Evolutionary conservation across 805 yeast species (phyloP).

Genomic region (Schwanniomyces sp.): DNA sequence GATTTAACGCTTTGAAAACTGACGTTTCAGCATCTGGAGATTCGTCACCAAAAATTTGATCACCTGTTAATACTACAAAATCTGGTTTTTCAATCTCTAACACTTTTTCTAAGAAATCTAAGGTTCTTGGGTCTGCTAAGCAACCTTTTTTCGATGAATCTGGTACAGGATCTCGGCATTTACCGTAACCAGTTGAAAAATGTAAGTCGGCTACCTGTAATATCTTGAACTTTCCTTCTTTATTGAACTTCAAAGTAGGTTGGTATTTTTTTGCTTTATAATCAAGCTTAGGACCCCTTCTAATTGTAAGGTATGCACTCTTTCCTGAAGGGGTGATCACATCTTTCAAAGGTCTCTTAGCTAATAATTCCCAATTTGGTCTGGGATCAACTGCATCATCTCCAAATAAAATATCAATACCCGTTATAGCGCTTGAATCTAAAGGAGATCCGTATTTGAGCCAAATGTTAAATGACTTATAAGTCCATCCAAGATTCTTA

Average conservation of each 20-base stretch:
- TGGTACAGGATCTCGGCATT: constrained; percentile 75
- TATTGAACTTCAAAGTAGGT: constrained; percentile 34
- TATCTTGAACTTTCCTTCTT: constrained; percentile 64
- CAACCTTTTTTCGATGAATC: constrained; percentile 50
- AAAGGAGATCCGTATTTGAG: constrained; percentile 47
- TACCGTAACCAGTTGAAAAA: constrained; percentile 80
- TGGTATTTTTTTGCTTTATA: constrained; percentile 22
- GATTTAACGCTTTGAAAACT: constrained; percentile 70
- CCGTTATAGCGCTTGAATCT: constrained; percentile 45
- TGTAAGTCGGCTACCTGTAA: constrained; percentile 92
- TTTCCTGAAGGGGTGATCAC: constrained; percentile 17
- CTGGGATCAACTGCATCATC: constrained; percentile 75
- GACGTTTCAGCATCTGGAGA: constrained; percentile 84
- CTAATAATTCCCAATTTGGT: constrained; percentile 57
- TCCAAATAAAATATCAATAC: constrained; percentile 72
- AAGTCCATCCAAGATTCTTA: constrained; percentile 45
- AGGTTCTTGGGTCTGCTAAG: constrained; percentile 75
- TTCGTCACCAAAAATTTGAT: constrained; percentile 80
- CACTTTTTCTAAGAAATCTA: constrained; percentile 57
- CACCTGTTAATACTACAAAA: constrained; percentile 85
- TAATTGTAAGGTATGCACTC: constrained; percentile 29
- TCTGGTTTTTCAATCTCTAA: constrained; percentile 81
- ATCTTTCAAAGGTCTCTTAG: constrained; percentile 18
- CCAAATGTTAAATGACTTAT: constrained; percentile 57
- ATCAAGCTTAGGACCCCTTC: constrained; percentile 34